Evolutionary conservation across 495 filamentous ascomycete genomes (phyloP).

Genomic region (Podospora anserina): DNA sequence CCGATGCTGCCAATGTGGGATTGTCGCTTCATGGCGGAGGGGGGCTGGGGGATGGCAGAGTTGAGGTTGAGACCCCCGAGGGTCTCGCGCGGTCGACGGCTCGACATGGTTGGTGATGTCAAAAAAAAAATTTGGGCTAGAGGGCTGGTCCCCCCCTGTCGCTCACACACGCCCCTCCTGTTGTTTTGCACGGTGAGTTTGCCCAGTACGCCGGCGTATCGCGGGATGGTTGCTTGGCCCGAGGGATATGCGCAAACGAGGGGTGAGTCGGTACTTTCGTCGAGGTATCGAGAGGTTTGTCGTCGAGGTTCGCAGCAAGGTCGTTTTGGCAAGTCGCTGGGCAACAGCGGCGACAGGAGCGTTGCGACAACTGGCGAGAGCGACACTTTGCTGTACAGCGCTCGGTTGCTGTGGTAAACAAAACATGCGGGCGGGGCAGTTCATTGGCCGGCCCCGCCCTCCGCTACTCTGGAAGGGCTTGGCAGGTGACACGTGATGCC

Average conservation of each 20-base stretch:
- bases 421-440: constrained; percentile 24
- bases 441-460: constrained; percentile 13
- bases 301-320: not conserved
- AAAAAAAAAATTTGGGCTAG: not conserved
- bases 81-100: constrained; percentile 68
- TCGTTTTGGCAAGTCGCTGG: not conserved
- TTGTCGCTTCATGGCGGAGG: constrained; percentile 94
- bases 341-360: not conserved
- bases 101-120: constrained; percentile 58
- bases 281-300: not conserved
- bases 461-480: not conserved
- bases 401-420: constrained; percentile 32
- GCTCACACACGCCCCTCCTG: not conserved
- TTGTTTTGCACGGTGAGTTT: not conserved
- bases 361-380: constrained; percentile 3
- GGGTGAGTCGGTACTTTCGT: not conserved
- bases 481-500: not conserved
- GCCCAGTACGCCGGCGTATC: not conserved
- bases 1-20: constrained; percentile 66
- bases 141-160: not conserved
- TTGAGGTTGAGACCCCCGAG: constrained; percentile 74
- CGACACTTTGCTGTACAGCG: not conserved
- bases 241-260: not conserved
- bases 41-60: constrained; percentile 77
- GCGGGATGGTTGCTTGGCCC: not conserved